Base-by-base conservation (phyloP, 192 early-diverging fungal genomes). In the Entomortierella beljakovae region DNA sequence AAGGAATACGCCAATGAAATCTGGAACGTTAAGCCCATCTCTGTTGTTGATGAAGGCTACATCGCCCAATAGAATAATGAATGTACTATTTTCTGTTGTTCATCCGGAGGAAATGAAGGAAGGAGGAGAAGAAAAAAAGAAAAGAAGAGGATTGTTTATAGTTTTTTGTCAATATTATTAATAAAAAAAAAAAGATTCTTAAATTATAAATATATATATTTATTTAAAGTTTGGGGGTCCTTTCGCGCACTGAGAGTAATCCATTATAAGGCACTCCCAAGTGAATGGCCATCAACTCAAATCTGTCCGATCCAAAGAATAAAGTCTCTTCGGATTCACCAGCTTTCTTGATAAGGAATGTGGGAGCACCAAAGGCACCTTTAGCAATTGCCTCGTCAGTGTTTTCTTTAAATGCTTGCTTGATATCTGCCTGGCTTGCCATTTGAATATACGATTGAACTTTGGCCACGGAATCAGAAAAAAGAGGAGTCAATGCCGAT, bases 1-100 rank as follows among this genome's bases (percentile, higher is more conserved):
- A 81, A 91, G 70, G 97, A 99, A 64, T 99, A 98, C 61, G 96
- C 97, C 26, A 88, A 95, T 57, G 85, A 89, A 32, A 96, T 99
- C 71, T 99, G 97, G 97, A 86, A 93, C 60, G 87, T 92, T 69
- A 87, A 92, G 82, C 91, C 89, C 0, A 71, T 75, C 73, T 46
- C 80, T 1, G 70, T 82, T 32, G 49, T 60, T 6, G 75, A 79
- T 37, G 75, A 79, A 28, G 75, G 75, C 49, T 57, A 70, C 58
- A 33, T 68, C 28, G 60, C 57, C 63, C 51, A 48, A 34, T 34
- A 22, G 52, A 18, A 29, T 18, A 11, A 46, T 20, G 20, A 11
- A 20, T 46, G 43, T 3, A 16, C 20, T 2, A 11, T 2, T 42
- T 4, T n/a, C n/a, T n/a, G n/a, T n/a, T n/a, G n/a, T n/a, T n/a